A percentile compares a stretch with the other conserved stretches of the same genome.
Conservation (phyloP, 345 rosid species). For the Rhodamnia argentea region DNA sequence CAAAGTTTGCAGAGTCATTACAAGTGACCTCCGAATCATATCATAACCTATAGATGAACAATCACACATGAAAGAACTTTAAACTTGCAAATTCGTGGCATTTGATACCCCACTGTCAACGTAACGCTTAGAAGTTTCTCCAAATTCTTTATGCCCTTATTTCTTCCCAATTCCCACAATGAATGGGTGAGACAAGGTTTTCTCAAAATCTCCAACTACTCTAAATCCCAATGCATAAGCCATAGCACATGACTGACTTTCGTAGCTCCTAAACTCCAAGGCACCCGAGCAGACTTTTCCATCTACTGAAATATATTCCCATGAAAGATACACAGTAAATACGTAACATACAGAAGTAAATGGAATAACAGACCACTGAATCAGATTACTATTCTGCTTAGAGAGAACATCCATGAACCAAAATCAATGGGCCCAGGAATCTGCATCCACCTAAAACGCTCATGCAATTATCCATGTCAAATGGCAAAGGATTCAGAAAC, state of each 20-base stretch:
- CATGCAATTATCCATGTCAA: neutral
- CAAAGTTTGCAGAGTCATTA: neutral
- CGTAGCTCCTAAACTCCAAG: neutral
- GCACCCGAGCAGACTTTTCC: neutral
- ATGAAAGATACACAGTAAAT: neutral
- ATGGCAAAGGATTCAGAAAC: neutral
- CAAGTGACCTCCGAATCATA: neutral
- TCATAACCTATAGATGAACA: neutral
- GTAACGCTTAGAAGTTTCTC: neutral
- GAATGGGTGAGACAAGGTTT: neutral
- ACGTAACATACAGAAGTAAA: neutral
- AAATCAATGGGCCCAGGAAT: neutral
- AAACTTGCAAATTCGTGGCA: neutral
- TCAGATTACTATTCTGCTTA: neutral
- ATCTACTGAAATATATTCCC: neutral
- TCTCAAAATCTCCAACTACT: neutral
- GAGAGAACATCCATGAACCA: neutral
- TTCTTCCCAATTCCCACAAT: neutral
- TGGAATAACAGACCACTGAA: neutral
- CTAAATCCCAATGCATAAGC: neutral
- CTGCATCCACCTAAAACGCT: neutral
- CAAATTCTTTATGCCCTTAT: neutral
- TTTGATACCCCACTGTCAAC: neutral
- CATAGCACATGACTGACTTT: neutral
- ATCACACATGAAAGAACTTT: neutral